Conservation (phyloP, 768 basidiomycete genomes). For the Calocybe cyanea region DNA sequence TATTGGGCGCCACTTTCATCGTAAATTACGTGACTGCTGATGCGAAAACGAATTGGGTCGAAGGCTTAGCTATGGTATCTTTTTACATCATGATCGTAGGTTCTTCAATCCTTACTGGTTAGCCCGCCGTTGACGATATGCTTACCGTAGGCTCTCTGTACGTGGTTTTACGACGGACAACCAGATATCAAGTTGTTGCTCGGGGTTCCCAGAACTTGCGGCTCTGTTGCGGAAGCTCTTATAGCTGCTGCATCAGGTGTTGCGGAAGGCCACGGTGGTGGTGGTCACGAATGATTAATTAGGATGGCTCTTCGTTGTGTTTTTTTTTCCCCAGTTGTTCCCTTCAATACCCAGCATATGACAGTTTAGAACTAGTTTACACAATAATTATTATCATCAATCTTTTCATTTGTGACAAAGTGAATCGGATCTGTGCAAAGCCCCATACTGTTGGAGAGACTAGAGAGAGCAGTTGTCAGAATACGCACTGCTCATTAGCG, state of each 20-base stretch:
- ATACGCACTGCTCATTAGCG: no score
- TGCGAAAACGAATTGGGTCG: slow-evolving; percentile 76
- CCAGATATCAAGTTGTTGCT: slow-evolving; percentile 41
- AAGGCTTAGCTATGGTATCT: slow-evolving; percentile 61
- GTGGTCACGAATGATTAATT: no score
- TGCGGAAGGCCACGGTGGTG: no score
- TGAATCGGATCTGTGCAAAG: no score
- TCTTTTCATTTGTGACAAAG: no score
- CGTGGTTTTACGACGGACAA: slow-evolving; percentile 68
- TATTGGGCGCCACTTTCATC: slow-evolving; percentile 67
- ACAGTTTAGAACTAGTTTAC: no score
- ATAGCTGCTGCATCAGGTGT: slow-evolving; percentile 9
- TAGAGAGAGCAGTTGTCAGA: no score
- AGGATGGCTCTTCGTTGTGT: no score
- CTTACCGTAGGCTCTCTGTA: slow-evolving; percentile 45
- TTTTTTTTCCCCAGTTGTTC: no score
- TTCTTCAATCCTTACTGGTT: not conserved
- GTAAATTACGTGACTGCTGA: slow-evolving; percentile 81
- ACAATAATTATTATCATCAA: no score
- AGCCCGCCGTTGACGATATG: not conserved
- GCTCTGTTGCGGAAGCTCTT: slow-evolving; percentile 34
- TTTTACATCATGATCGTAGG: slow-evolving; percentile 67
- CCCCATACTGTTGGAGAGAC: no score
- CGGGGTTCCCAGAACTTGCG: slow-evolving; percentile 11
- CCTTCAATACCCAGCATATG: no score